phyloP scores from a whole-genome alignment of 805 yeast genomes.

The Wickerhamomyces tratensis region DNA sequence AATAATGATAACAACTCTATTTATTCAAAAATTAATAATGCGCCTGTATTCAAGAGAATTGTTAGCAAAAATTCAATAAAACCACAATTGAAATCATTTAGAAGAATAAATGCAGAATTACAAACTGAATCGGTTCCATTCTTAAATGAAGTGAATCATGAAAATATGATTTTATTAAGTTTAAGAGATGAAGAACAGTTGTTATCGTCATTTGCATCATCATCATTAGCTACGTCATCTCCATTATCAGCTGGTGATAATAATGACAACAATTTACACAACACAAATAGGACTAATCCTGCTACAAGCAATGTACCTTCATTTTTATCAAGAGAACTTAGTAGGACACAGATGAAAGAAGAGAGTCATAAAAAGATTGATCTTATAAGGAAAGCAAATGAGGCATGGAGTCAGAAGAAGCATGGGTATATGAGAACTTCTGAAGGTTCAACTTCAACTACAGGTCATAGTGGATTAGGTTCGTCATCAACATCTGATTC shows the following conservation, averaged over 20 bases:
- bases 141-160: conserved; percentile 18
- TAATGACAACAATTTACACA: no score
- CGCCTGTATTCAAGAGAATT: conserved; percentile 19
- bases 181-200: conserved; percentile 13
- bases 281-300: no score
- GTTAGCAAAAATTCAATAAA: conserved; percentile 13
- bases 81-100: conserved; percentile 18
- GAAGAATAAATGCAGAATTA: conserved; percentile 14
- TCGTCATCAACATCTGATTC: background rate
- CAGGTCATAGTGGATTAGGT: background rate
- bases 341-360: background rate
- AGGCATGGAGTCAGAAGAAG: conserved; percentile 18
- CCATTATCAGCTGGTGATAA: no score
- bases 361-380: conserved; percentile 13
- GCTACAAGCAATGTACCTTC: background rate
- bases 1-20: no score
- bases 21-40: conserved; percentile 4
- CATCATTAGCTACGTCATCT: background rate
- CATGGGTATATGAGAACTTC: background rate
- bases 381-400: conserved; percentile 18
- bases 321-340: background rate
- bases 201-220: background rate
- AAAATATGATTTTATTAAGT: conserved; percentile 16
- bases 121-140: conserved; percentile 15
- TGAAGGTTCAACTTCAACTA: no score